phyloP scores from a whole-genome alignment of 768 basidiomycete genomes.

The Filobasidium floriforme region DNA sequence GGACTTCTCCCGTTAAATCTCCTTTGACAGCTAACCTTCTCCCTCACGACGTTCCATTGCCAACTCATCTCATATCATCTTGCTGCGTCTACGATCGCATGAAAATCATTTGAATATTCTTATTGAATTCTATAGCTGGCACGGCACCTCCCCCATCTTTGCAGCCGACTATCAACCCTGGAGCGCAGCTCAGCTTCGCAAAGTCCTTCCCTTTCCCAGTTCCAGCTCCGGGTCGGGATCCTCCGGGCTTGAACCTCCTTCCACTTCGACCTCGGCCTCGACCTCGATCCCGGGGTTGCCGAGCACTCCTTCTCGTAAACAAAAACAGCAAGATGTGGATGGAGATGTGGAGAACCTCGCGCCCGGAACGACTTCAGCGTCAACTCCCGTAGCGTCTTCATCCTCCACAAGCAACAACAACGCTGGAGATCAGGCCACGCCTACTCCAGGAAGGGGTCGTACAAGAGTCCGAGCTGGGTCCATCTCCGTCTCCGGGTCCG shows the following conservation, averaged over 20 bases:
- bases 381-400: slow-evolving; percentile 12
- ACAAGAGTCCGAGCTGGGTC: background rate
- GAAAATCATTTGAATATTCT: too few relatives aligned
- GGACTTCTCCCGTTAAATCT: slow-evolving; percentile 2
- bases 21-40: background rate
- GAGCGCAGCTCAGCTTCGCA: slow-evolving; percentile 50
- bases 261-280: background rate
- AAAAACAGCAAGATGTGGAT: slow-evolving; percentile 32
- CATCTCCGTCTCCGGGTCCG: background rate
- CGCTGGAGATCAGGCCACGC: background rate
- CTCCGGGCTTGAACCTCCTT: slow-evolving; percentile 18
- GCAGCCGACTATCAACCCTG: slow-evolving; percentile 91
- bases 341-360: background rate
- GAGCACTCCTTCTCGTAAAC: slow-evolving; percentile 24
- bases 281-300: background rate
- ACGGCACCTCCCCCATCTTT: slow-evolving; percentile 54
- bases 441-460: background rate
- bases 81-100: too few relatives aligned
- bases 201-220: slow-evolving; percentile 49
- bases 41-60: too few relatives aligned
- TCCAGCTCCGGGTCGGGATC: slow-evolving; percentile 63
- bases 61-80: too few relatives aligned
- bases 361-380: slow-evolving; percentile 7
- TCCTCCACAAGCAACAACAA: background rate
- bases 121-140: slow-evolving; percentile 38